These are phyloP conservation scores for Plantago ovata DNA, from an alignment of 257 asterid species.

Conservation along the genomic window DNA sequence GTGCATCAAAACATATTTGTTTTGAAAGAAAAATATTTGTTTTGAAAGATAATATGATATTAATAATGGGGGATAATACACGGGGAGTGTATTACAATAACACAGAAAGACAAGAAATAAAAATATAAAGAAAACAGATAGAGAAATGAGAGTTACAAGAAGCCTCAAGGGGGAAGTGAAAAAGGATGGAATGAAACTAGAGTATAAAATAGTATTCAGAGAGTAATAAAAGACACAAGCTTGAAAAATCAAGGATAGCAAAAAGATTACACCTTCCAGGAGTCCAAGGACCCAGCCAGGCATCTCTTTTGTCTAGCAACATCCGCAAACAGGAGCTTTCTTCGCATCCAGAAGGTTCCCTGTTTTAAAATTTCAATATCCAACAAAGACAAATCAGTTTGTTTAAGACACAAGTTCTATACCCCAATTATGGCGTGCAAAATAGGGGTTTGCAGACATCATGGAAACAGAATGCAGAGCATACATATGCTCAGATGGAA, in stretches of 20 bases:
- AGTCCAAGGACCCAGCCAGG: conserved; percentile 99
- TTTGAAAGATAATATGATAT: too few species aligned
- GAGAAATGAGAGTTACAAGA: neutral
- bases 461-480: neutral
- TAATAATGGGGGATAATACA: too few species aligned
- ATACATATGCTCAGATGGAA: neutral
- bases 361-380: conserved; percentile 29
- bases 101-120: too few species aligned
- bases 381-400: conserved; percentile 23
- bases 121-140: neutral
- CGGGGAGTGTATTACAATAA: too few species aligned
- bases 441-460: neutral
- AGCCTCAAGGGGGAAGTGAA: too few species aligned
- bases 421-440: neutral
- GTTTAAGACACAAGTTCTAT: conserved; percentile 13
- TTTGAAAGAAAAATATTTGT: too few species aligned
- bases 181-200: too few species aligned
- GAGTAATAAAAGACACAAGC: conserved; percentile 11
- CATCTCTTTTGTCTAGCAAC: conserved; percentile 95
- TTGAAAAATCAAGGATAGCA: conserved; percentile 17
- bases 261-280: conserved; percentile 77
- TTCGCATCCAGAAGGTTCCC: conserved; percentile 83
- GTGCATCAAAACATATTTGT: too few species aligned
- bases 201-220: conserved; percentile 11
- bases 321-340: conserved; percentile 91